Evolutionary conservation across 768 basidiomycete species (phyloP).

Genomic region (Pulveroboletus sp.): DNA sequence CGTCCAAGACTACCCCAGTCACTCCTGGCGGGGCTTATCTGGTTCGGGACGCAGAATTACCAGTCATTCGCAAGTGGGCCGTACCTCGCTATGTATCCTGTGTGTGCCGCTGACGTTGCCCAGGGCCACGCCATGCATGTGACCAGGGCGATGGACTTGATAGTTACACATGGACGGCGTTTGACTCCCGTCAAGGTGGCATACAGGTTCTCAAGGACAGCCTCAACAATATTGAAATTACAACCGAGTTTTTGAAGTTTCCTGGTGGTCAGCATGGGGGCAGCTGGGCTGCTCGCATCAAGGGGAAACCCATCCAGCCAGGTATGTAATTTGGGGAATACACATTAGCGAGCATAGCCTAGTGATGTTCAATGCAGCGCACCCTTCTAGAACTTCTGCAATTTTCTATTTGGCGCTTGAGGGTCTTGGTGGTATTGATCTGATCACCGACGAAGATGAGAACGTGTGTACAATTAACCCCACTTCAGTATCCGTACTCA

Average conservation of each 20-base stretch:
- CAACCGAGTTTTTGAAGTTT: slow-evolving; percentile 83
- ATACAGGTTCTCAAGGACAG: slow-evolving; percentile 80
- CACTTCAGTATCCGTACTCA: slow-evolving; percentile 5
- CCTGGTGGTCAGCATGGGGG: slow-evolving; percentile 78
- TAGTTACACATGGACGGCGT: slow-evolving; percentile 82
- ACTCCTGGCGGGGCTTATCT: slow-evolving; percentile 90
- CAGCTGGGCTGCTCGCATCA: slow-evolving; percentile 84
- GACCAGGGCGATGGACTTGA: slow-evolving; percentile 82
- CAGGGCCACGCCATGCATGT: slow-evolving; percentile 80
- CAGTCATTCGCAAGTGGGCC: slow-evolving; percentile 60
- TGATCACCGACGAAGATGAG: slow-evolving; percentile 73
- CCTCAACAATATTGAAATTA: slow-evolving; percentile 79
- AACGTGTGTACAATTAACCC: slow-evolving; percentile 47
- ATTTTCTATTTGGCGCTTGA: slow-evolving; percentile 89
- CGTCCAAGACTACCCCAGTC: slow-evolving; percentile 81
- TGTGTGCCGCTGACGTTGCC: slow-evolving; percentile 1
- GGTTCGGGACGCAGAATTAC: slow-evolving; percentile 89
- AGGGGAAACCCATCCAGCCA: slow-evolving; percentile 68
- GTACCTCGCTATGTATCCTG: slow-evolving; percentile 1
- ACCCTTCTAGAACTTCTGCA: slow-evolving; percentile 63
- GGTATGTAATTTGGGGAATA: slow-evolving; percentile 34
- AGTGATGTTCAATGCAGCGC: slow-evolving; percentile 23
- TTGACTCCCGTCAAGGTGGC: slow-evolving; percentile 82
- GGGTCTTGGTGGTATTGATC: slow-evolving; percentile 75
- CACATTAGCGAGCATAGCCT: slow-evolving; percentile 20